Conservation (phyloP, 805 yeast species). For the Starmerella tilneyi region DNA sequence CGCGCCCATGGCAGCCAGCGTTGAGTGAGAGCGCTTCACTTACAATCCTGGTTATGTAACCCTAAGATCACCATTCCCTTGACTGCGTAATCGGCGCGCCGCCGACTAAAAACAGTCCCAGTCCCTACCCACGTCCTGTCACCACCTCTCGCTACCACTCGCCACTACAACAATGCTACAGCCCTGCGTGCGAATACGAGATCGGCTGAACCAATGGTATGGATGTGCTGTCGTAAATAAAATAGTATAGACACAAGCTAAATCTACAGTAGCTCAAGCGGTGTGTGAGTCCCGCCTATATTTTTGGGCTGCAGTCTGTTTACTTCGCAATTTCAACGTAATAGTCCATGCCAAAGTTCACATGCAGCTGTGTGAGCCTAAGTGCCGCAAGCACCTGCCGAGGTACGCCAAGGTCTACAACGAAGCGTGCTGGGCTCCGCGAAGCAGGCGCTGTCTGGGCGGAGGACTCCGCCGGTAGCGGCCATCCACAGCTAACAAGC, state of each 20-base stretch:
- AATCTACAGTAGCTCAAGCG: not conserved
- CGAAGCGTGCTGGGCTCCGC: not conserved
- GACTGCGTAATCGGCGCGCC: no score
- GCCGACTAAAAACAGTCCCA: no score
- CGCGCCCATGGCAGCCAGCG: slow-evolving; percentile 17
- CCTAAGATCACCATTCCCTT: not conserved
- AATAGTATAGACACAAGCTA: not conserved
- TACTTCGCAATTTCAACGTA: not conserved
- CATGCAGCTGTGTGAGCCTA: not conserved
- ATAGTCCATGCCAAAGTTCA: not conserved
- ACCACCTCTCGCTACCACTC: no score
- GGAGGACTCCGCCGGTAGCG: not conserved
- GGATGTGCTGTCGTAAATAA: no score
- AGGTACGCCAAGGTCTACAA: slow-evolving; percentile 3
- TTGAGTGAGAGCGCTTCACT: slow-evolving; percentile 1
- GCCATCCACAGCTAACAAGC: slow-evolving; percentile 8
- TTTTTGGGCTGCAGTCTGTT: not conserved
- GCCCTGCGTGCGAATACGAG: no score
- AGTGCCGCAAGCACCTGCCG: not conserved
- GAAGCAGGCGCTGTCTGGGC: not conserved
- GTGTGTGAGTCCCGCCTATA: no score
- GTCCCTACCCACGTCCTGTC: no score
- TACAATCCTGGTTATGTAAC: slow-evolving; percentile 5
- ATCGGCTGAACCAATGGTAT: no score
- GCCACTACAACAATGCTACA: no score